phyloP scores from a whole-genome alignment of 306 rosid genomes.

The Citrullus amarus region DNA sequence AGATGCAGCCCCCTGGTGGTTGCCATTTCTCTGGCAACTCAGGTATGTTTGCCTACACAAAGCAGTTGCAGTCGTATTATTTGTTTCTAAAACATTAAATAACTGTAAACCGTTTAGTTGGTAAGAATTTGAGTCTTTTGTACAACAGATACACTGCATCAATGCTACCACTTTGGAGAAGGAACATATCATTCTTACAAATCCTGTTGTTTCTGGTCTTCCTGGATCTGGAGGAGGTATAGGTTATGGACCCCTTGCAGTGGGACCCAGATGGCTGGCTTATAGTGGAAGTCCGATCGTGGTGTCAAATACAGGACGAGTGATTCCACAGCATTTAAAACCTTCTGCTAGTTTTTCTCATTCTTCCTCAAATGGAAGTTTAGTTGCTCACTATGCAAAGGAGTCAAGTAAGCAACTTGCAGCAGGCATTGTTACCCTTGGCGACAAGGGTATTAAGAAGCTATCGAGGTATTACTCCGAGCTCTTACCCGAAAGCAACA shows the following conservation, averaged over 20 bases:
- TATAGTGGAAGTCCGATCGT: conserved; percentile 74
- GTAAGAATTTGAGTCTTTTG: not conserved
- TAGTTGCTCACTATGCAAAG: conserved; percentile 91
- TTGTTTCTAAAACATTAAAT: not conserved
- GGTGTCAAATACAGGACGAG: conserved; percentile 44
- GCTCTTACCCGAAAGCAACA: conserved; percentile 48
- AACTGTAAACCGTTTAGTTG: not conserved
- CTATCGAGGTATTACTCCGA: conserved; percentile 78
- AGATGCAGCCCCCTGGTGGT: conserved; percentile 85
- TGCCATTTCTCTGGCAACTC: conserved; percentile 70
- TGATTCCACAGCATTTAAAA: conserved; percentile 60
- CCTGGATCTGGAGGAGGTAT: conserved; percentile 72
- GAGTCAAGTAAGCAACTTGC: conserved; percentile 98
- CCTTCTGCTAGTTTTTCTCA: conserved; percentile 60
- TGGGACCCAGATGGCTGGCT: conserved; percentile 94
- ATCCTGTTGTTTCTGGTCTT: conserved; percentile 47
- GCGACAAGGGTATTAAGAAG: conserved; percentile 92
- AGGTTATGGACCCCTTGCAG: conserved; percentile 90
- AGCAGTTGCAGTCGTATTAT: not conserved
- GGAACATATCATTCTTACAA: conserved; percentile 74
- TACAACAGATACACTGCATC: conserved; percentile 83
- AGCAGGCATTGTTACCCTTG: conserved; percentile 70
- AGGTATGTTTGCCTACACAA: conserved; percentile 36
- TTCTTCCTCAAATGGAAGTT: conserved; percentile 71
- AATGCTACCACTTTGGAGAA: conserved; percentile 59